These are phyloP conservation scores for Simmondsia chinensis DNA, from an alignment of 148 eudicot species.

Conservation along the genomic window DNA sequence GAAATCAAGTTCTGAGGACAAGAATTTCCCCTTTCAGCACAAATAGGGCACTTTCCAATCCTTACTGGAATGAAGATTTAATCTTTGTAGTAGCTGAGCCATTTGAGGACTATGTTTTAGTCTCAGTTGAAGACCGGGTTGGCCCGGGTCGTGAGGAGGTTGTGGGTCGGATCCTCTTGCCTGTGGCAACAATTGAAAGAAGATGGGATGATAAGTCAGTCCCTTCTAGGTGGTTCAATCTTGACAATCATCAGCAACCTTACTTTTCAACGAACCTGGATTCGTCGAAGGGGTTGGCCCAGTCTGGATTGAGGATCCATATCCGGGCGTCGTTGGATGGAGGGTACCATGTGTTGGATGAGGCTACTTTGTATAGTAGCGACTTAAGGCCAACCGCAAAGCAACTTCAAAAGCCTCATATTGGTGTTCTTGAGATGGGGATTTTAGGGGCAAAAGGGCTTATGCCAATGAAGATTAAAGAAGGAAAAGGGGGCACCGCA, in stretches of 20 bases:
- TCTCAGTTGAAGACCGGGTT: slow-evolving; percentile 70
- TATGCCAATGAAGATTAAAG: slow-evolving; percentile 79
- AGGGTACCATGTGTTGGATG: slow-evolving; percentile 89
- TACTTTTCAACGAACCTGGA: slow-evolving; percentile 25
- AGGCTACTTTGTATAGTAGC: slow-evolving; percentile 80
- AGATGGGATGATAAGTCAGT: slow-evolving; percentile 60
- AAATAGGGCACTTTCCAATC: slow-evolving; percentile 41
- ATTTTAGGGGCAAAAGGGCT: slow-evolving; percentile 69
- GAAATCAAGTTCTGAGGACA: slow-evolving; percentile 70
- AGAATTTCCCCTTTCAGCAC: slow-evolving; percentile 35
- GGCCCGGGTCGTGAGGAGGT: slow-evolving; percentile 65
- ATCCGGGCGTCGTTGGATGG: slow-evolving; percentile 70
- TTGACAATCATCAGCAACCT: slow-evolving; percentile 33
- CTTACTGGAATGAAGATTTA: slow-evolving; percentile 82
- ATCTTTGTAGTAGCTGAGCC: slow-evolving; percentile 93
- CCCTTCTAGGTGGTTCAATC: slow-evolving; percentile 69
- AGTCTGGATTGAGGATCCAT: slow-evolving; percentile 71
- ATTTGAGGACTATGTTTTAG: slow-evolving; percentile 64
- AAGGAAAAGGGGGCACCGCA: slow-evolving; percentile 57
- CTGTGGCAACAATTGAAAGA: slow-evolving; percentile 41
- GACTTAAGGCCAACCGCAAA: slow-evolving; percentile 87
- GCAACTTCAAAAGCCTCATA: slow-evolving; percentile 81
- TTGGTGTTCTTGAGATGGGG: slow-evolving; percentile 94
- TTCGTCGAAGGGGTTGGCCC: slow-evolving; percentile 25
- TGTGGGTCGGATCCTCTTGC: slow-evolving; percentile 55